Conservation (phyloP, 805 yeast genomes). For the Candida silvatica region DNA sequence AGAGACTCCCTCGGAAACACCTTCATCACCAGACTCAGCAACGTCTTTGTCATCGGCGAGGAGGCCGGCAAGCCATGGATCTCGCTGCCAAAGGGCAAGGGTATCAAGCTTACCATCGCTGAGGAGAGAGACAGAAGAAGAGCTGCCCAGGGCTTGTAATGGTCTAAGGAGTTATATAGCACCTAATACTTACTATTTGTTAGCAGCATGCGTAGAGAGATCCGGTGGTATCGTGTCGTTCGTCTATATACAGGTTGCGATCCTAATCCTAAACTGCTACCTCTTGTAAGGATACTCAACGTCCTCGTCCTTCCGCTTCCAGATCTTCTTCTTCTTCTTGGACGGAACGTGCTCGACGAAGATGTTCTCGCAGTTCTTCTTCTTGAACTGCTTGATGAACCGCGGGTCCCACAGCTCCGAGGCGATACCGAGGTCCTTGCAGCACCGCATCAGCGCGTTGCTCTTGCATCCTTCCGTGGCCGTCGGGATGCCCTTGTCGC, state of each 20-base stretch:
- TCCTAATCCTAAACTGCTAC: too few relatives aligned
- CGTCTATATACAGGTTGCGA: background rate
- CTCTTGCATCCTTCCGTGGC: constrained; percentile 97
- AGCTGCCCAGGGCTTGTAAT: constrained; percentile 60
- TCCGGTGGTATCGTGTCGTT: too few relatives aligned
- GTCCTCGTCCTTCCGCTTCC: constrained; percentile 80
- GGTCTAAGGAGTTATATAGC: too few relatives aligned
- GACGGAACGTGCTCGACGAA: constrained; percentile 80
- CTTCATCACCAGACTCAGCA: constrained; percentile 88
- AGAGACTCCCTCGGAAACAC: constrained; percentile 93
- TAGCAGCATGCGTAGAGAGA: background rate
- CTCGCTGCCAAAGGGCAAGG: constrained; percentile 98
- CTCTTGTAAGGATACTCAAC: constrained; percentile 81
- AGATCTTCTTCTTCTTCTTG: constrained; percentile 80
- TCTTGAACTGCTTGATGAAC: constrained; percentile 66
- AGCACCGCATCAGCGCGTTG: constrained; percentile 95
- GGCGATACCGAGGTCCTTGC: constrained; percentile 95
- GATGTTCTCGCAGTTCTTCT: constrained; percentile 62
- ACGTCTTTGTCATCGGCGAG: constrained; percentile 86
- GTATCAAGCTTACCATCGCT: constrained; percentile 90
- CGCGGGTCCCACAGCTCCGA: constrained; percentile 97
- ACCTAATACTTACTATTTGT: too few relatives aligned
- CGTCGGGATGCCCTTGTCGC: constrained; percentile 80
- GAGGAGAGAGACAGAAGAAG: constrained; percentile 99
- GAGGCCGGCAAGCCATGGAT: constrained; percentile 92